Evolutionary conservation across 352 stramenopile species (phyloP).

Genomic region (Globisporangium polare): DNA sequence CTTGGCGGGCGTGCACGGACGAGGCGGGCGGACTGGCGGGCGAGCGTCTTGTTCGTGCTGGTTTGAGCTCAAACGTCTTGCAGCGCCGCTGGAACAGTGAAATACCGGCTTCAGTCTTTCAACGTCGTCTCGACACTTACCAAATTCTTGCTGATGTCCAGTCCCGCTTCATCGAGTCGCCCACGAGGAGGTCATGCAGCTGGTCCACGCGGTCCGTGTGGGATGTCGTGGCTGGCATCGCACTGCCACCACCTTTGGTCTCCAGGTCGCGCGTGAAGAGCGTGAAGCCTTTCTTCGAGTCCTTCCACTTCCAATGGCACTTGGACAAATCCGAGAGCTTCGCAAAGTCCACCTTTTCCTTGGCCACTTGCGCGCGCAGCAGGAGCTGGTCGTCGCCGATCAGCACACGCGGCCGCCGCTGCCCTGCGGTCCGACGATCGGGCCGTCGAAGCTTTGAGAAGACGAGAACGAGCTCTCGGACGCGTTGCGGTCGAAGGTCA

Average conservation of each 20-base stretch:
- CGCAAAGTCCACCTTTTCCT: slow-evolving; percentile 23
- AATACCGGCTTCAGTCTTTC: too few species aligned
- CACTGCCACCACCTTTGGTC: too few species aligned
- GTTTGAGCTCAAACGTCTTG: too few species aligned
- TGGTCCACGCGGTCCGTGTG: too few species aligned
- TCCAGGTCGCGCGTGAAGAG: slow-evolving; percentile 10
- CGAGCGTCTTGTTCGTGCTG: too few species aligned
- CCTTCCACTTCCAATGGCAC: slow-evolving; percentile 20
- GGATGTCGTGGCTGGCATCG: background rate
- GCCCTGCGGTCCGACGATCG: background rate
- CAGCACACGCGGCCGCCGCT: slow-evolving; percentile 17
- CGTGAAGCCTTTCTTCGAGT: slow-evolving; percentile 25
- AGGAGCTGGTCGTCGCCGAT: slow-evolving; percentile 30
- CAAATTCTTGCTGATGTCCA: too few species aligned
- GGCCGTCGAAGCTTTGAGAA: background rate
- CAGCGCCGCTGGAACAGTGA: too few species aligned
- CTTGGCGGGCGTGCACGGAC: too few species aligned
- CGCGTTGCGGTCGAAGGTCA: background rate
- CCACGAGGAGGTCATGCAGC: too few species aligned
- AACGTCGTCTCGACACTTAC: too few species aligned
- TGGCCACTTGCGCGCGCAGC: slow-evolving; percentile 20
- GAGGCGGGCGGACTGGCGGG: too few species aligned
- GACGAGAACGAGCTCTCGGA: background rate
- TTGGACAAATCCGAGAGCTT: slow-evolving; percentile 10
- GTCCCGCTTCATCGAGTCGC: too few species aligned